A percentile compares a stretch with the other conserved stretches of the same genome.
These are phyloP conservation scores for Plasmodium vivax DNA, from an alignment of 169 alveolate species.

Conservation along the genomic window DNA sequence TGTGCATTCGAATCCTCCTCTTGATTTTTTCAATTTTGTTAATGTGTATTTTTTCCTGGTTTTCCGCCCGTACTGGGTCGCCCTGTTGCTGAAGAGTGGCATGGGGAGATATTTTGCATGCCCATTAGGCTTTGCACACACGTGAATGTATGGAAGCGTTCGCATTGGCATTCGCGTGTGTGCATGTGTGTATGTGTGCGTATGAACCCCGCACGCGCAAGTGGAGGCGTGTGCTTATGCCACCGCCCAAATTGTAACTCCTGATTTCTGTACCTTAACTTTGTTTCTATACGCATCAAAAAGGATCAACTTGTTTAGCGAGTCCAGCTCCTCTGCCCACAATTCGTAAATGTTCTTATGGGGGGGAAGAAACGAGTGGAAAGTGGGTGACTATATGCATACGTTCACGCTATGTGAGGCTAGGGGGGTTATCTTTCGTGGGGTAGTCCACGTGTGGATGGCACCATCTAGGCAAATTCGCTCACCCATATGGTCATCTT, in stretches of 20 bases:
- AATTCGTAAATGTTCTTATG: conserved; percentile 46
- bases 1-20: conserved; percentile 43
- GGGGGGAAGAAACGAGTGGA: not conserved
- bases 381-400: not conserved
- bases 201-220: not conserved
- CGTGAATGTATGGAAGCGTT: not conserved
- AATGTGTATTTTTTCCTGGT: conserved; percentile 15
- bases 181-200: not conserved
- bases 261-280: conserved; percentile 9
- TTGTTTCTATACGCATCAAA: conserved; percentile 34
- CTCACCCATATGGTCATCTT: not conserved
- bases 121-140: not conserved
- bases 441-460: not conserved
- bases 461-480: not conserved
- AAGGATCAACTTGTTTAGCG: conserved; percentile 21
- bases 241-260: not conserved
- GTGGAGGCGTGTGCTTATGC: not conserved
- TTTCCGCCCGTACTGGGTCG: not conserved
- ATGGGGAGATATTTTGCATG: not conserved
- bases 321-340: conserved; percentile 40
- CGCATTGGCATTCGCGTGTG: not conserved
- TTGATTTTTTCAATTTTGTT: conserved; percentile 62
- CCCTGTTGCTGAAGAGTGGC: not conserved
- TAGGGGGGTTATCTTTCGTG: not conserved
- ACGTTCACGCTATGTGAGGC: not conserved